A percentile compares a stretch with the other conserved stretches of the same genome.
Evolutionary conservation across 331 rosid species (phyloP).

Genomic region (Erythrophleum ivorense): DNA sequence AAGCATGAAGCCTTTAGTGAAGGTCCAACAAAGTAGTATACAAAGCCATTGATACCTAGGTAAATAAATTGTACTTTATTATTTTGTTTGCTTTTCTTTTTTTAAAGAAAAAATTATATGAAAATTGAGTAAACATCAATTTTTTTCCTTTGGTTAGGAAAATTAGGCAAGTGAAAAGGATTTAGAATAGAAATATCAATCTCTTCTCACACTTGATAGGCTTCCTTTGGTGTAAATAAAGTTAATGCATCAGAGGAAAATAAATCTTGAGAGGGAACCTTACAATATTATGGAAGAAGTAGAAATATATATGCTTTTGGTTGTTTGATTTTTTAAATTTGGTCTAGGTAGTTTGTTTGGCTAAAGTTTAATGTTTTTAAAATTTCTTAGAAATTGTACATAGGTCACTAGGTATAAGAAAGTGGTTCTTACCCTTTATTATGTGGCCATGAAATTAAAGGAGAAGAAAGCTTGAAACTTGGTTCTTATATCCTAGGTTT

Average conservation of each 20-base stretch:
- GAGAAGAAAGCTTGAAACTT: not conserved
- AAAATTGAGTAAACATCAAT: not conserved
- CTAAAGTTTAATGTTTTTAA: not conserved
- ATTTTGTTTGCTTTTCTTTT: slow-evolving; percentile 74
- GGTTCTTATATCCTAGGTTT: not conserved
- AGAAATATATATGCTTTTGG: not conserved
- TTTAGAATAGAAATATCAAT: not conserved
- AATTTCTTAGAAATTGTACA: not conserved
- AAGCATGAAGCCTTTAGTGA: slow-evolving; percentile 93
- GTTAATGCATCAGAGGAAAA: not conserved
- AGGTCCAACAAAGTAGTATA: slow-evolving; percentile 93
- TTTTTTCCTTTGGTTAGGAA: not conserved
- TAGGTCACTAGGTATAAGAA: not conserved
- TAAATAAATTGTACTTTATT: slow-evolving; percentile 65
- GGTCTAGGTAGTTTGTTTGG: not conserved
- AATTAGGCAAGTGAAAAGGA: slow-evolving; percentile 2
- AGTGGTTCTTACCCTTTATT: slow-evolving; percentile 1
- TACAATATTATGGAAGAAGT: not conserved
- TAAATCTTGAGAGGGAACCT: not conserved
- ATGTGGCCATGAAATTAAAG: not conserved
- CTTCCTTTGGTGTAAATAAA: not conserved
- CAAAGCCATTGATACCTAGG: slow-evolving; percentile 95
- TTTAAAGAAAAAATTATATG: slow-evolving; percentile 1
- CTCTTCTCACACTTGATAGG: not conserved
- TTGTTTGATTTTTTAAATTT: not conserved